phyloP scores from a whole-genome alignment of 2,329 filamentous ascomycete genomes.

The Colletotrichum spaethianum region DNA sequence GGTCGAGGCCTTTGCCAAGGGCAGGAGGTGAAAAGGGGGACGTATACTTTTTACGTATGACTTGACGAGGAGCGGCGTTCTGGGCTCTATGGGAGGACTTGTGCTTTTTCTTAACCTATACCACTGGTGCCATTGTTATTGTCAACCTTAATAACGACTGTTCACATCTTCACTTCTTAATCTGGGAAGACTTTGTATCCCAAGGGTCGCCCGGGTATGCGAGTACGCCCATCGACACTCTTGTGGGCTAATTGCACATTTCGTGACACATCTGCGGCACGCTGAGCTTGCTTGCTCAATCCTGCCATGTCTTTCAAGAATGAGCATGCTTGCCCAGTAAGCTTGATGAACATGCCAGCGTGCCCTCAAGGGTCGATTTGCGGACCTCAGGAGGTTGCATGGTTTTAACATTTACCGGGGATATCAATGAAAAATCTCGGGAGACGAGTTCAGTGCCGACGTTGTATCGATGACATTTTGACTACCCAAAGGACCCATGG shows the following conservation, averaged over 20 bases:
- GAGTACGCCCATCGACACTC: not conserved
- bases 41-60: not conserved
- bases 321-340: too few species aligned
- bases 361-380: not conserved
- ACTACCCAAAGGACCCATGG: not conserved
- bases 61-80: conserved; percentile 34
- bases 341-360: not conserved
- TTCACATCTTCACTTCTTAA: not conserved
- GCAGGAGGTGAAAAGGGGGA: conserved; percentile 45
- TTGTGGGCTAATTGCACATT: too few species aligned
- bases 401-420: not conserved
- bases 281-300: too few species aligned
- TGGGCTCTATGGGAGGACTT: not conserved
- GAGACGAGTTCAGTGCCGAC: not conserved
- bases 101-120: conserved; percentile 22
- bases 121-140: conserved; percentile 32
- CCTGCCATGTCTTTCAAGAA: too few species aligned
- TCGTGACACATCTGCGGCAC: too few species aligned
- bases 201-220: not conserved
- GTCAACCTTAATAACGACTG: not conserved
- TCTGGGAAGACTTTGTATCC: not conserved
- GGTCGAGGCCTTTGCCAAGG: conserved; percentile 66
- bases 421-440: not conserved
- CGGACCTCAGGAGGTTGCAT: not conserved
- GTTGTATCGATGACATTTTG: not conserved